Conservation (phyloP, 2,329 filamentous ascomycete species). For the Escovopsis sp. region DNA sequence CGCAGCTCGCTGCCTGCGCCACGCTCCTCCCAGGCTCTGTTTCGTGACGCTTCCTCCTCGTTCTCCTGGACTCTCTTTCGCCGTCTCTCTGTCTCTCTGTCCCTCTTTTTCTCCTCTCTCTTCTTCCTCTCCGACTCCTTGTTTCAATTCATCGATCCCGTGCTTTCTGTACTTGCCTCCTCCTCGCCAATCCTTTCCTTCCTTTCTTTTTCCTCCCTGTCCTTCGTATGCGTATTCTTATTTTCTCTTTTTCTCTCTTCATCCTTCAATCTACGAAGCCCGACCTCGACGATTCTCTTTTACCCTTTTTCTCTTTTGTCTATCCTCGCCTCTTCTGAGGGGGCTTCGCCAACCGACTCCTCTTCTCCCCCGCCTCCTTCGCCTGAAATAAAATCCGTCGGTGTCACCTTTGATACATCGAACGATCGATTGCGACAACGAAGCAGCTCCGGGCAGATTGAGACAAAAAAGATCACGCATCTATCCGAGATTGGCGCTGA, state of each 20-base stretch:
- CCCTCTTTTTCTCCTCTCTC: background rate
- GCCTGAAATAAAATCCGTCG: background rate
- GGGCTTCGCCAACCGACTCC: no score
- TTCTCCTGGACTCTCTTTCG: constrained; percentile 1
- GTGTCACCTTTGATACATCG: constrained; percentile 2
- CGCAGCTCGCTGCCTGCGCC: no score
- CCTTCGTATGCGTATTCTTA: no score
- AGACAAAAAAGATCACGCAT: background rate
- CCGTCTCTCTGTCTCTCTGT: constrained; percentile 1
- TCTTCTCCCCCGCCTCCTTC: no score
- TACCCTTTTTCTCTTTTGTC: background rate
- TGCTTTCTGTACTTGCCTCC: background rate
- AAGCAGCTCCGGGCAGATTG: background rate
- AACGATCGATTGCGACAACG: constrained; percentile 4
- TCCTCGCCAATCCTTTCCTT: background rate
- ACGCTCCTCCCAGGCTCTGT: background rate
- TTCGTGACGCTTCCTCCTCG: constrained; percentile 1
- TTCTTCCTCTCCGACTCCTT: background rate
- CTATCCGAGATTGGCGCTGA: constrained; percentile 2
- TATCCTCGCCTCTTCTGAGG: background rate
- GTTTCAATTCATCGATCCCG: no score
- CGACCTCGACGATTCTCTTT: background rate
- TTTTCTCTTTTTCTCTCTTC: background rate
- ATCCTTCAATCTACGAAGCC: background rate
- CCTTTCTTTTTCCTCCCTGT: background rate